Conservation (phyloP, 306 rosid species). For the Cicer arietinum region DNA sequence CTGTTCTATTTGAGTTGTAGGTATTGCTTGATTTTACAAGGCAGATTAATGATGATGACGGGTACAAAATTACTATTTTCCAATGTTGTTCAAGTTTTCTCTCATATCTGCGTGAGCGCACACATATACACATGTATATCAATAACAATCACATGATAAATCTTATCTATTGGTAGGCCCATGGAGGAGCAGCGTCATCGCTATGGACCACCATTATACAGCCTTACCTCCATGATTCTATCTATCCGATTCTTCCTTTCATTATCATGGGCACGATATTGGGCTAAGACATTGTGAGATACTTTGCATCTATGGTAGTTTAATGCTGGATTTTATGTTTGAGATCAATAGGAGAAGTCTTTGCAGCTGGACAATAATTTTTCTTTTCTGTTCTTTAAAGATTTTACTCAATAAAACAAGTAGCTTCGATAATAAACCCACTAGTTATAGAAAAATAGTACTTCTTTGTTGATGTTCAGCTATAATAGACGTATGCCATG, state of each 20-base stretch:
- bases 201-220: constrained; percentile 91
- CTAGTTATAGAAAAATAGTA: not conserved
- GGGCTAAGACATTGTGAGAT: constrained; percentile 71
- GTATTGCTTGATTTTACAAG: constrained; percentile 88
- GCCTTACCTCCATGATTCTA: constrained; percentile 77
- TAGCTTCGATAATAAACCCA: constrained; percentile 13
- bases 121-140: too few species aligned
- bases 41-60: constrained; percentile 89
- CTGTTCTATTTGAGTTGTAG: constrained; percentile 57
- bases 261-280: constrained; percentile 73
- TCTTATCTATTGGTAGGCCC: constrained; percentile 64
- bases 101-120: constrained; percentile 4
- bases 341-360: not conserved
- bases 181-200: constrained; percentile 99
- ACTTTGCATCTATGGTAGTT: constrained; percentile 39
- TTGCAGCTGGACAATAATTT: too few species aligned
- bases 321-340: constrained; percentile 29
- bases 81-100: constrained; percentile 24
- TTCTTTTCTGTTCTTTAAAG: not conserved
- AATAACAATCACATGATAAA: constrained; percentile 32
- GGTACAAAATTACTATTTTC: constrained; percentile 58
- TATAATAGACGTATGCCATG: not conserved
- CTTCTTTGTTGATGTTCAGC: not conserved
- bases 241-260: constrained; percentile 69
- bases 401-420: not conserved